These are phyloP conservation scores for Coemansia sp. DNA, from an alignment of 192 early-diverging fungal species.

Conservation along the genomic window DNA sequence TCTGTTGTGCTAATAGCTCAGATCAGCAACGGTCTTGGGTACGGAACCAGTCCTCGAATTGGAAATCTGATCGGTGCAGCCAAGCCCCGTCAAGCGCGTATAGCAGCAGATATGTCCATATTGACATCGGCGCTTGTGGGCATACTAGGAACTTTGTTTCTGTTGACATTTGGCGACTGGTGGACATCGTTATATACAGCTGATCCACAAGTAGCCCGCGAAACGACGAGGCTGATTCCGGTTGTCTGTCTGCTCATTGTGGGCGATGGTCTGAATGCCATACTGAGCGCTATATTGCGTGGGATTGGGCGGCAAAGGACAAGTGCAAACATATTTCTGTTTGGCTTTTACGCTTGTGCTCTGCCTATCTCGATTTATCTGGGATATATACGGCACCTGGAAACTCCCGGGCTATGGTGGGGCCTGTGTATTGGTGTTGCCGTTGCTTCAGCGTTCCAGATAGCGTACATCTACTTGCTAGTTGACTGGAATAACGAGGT, in stretches of 20 bases:
- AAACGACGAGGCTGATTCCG: conserved; percentile 71
- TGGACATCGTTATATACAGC: conserved; percentile 60
- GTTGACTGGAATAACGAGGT: conserved; percentile 35
- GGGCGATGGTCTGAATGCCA: conserved; percentile 58
- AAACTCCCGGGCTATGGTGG: conserved; percentile 25
- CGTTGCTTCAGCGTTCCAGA: conserved; percentile 15
- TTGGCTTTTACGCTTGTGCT: conserved; percentile 50
- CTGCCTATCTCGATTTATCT: conserved; percentile 51
- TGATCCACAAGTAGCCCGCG: conserved; percentile 65
- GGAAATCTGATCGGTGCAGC: conserved; percentile 71
- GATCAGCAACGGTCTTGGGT: too few relatives aligned
- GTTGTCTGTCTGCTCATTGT: conserved; percentile 66
- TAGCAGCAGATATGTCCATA: conserved; percentile 54
- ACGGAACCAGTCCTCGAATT: conserved; percentile 74
- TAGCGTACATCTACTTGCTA: conserved; percentile 17
- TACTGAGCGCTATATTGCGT: conserved; percentile 54
- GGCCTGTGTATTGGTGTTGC: conserved; percentile 24
- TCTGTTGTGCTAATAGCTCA: conserved; percentile 67
- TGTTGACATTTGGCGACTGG: conserved; percentile 17
- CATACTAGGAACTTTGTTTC: conserved; percentile 7
- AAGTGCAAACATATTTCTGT: conserved; percentile 48
- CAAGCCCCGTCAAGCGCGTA: too few relatives aligned
- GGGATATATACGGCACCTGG: conserved; percentile 27
- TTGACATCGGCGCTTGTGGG: conserved; percentile 58
- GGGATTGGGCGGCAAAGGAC: conserved; percentile 51